Evolutionary conservation across 2,329 filamentous ascomycete genomes (phyloP).

Genomic region (Sporothrix curviconia): DNA sequence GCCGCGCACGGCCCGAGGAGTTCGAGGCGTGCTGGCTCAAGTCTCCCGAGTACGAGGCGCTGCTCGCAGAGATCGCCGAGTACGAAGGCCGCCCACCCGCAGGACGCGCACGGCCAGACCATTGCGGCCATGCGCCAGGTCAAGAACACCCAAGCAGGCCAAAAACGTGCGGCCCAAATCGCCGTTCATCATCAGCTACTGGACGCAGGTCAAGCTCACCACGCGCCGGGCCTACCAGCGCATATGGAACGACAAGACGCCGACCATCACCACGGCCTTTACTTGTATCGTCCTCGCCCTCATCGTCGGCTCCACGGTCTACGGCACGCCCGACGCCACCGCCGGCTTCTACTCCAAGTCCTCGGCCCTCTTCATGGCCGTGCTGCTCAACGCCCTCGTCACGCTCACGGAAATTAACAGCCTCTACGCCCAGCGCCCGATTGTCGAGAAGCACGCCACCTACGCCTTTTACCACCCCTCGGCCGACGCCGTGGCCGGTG

Average conservation of each 20-base stretch:
- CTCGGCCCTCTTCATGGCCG: slow-evolving; percentile 77
- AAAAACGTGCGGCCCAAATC: slow-evolving; percentile 62
- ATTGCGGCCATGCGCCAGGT: slow-evolving; percentile 49
- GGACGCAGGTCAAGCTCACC: slow-evolving; percentile 70
- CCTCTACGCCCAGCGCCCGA: slow-evolving; percentile 80
- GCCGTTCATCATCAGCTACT: slow-evolving; percentile 74
- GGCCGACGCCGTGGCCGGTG: slow-evolving; percentile 76
- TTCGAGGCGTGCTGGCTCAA: slow-evolving; percentile 53
- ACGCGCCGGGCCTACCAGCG: slow-evolving; percentile 73
- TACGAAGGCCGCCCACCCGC: too few species aligned
- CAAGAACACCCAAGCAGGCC: too few species aligned
- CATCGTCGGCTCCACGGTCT: slow-evolving; percentile 15
- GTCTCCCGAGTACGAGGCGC: slow-evolving; percentile 42
- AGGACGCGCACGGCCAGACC: slow-evolving; percentile 45
- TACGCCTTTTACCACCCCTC: slow-evolving; percentile 94
- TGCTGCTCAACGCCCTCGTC: slow-evolving; percentile 78
- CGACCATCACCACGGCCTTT: slow-evolving; percentile 61
- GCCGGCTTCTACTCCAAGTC: slow-evolving; percentile 54
- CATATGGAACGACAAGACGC: slow-evolving; percentile 65
- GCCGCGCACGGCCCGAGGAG: slow-evolving; percentile 55
- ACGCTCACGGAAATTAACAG: slow-evolving; percentile 78
- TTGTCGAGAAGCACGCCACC: slow-evolving; percentile 81
- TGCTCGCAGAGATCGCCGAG: slow-evolving; percentile 47
- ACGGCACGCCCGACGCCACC: slow-evolving; percentile 7
- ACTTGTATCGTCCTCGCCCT: slow-evolving; percentile 56